These are phyloP conservation scores for Thielaviopsis musarum DNA, from an alignment of 2,329 filamentous ascomycete species.

Conservation along the genomic window DNA sequence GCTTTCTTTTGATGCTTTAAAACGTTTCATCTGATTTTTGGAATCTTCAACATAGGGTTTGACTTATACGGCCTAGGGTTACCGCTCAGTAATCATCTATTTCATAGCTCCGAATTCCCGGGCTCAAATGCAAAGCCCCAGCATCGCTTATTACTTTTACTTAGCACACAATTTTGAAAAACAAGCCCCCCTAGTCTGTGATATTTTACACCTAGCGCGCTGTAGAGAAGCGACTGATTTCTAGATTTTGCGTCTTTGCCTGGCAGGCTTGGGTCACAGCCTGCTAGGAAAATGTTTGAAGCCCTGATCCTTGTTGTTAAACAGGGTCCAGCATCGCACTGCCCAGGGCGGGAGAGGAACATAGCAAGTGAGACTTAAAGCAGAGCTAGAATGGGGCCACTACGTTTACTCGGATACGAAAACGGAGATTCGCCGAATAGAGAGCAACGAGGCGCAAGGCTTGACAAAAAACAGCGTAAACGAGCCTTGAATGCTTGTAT, in stretches of 20 bases:
- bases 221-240: neutral
- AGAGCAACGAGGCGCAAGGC: too few relatives aligned
- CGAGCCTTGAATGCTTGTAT: too few relatives aligned
- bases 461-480: too few relatives aligned
- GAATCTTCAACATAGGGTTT: neutral
- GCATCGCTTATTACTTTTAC: neutral
- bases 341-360: neutral
- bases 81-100: neutral
- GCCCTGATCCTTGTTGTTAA: neutral
- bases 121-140: neutral
- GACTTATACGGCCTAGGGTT: neutral
- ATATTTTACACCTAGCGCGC: neutral
- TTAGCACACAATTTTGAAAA: neutral
- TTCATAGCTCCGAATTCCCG: neutral
- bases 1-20: neutral
- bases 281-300: neutral
- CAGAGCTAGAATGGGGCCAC: too few relatives aligned
- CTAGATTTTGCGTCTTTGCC: neutral
- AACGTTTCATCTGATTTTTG: neutral
- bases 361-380: neutral
- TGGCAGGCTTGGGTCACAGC: neutral
- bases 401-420: too few relatives aligned
- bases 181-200: neutral
- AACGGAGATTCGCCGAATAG: too few relatives aligned
- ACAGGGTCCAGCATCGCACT: neutral